phyloP scores from a whole-genome alignment of 2,329 filamentous ascomycete species.

The Cryphonectria parasitica region DNA sequence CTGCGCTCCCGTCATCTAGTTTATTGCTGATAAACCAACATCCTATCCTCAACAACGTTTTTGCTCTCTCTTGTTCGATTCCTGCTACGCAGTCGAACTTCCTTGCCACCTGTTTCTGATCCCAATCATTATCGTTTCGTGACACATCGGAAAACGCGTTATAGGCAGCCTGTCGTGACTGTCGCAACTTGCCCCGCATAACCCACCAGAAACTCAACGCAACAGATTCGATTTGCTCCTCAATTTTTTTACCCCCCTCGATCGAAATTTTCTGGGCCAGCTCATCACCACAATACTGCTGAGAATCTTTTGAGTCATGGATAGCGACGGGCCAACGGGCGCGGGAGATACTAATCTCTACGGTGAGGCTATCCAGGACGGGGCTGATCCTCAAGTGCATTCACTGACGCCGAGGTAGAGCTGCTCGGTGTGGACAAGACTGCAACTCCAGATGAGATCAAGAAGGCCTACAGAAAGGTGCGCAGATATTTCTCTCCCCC shows the following conservation, averaged over 20 bases:
- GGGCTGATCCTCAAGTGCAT: neutral
- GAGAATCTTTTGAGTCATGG: slow-evolving; percentile 31
- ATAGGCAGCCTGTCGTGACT: neutral
- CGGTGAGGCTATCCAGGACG: slow-evolving; percentile 38
- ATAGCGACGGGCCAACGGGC: slow-evolving; percentile 32
- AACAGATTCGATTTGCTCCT: slow-evolving; percentile 6
- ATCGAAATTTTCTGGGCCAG: neutral
- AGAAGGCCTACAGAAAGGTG: slow-evolving; percentile 96
- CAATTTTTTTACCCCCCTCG: slow-evolving; percentile 6
- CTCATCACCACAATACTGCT: neutral
- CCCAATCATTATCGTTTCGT: neutral
- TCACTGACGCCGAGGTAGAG: slow-evolving; percentile 53
- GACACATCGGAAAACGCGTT: neutral
- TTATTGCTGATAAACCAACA: slow-evolving; percentile 8
- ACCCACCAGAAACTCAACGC: slow-evolving; percentile 19
- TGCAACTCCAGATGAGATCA: slow-evolving; percentile 80
- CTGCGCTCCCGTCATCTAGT: slow-evolving; percentile 7
- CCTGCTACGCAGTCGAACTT: neutral
- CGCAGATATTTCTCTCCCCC: slow-evolving; percentile 32
- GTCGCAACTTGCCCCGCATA: slow-evolving; percentile 22
- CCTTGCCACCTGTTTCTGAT: neutral
- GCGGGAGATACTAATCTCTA: slow-evolving; percentile 63
- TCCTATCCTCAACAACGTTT: neutral
- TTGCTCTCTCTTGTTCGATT: neutral
- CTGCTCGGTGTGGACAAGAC: slow-evolving; percentile 75